Conservation (phyloP, 1,284 basidiomycete genomes). For the Singerocomus inundabilis region DNA sequence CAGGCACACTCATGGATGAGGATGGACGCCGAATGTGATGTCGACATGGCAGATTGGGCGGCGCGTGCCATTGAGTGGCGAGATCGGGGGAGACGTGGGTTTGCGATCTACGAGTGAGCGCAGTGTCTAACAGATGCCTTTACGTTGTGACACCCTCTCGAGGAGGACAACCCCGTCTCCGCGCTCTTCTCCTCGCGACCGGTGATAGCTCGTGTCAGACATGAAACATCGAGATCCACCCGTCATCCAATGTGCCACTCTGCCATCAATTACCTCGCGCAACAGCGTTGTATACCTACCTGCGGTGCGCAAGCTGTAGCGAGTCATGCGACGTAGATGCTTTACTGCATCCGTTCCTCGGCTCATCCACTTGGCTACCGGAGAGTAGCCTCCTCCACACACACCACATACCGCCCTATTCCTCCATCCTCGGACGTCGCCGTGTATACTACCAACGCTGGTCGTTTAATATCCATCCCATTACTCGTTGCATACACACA, state of each 20-base stretch:
- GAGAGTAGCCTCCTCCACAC: not conserved
- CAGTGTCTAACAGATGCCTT: conserved; percentile 1
- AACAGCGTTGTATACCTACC: not conserved
- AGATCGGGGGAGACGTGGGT: conserved; percentile 30
- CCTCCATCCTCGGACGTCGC: conserved; percentile 1
- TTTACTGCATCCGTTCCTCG: not conserved
- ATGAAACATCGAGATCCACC: not conserved
- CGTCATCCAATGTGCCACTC: not conserved
- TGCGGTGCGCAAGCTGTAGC: not conserved
- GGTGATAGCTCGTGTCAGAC: conserved; percentile 14
- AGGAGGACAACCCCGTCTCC: conserved; percentile 23
- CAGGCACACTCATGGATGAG: conserved; percentile 71
- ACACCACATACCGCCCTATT: not conserved
- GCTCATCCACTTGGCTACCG: not conserved
- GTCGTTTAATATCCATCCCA: conserved; percentile 34
- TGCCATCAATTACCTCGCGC: not conserved
- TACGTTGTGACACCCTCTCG: conserved; percentile 12
- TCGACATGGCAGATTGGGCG: conserved; percentile 87
- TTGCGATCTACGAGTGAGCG: conserved; percentile 25
- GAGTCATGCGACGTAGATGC: not conserved
- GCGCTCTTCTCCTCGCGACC: conserved; percentile 25
- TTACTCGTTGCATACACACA: conserved; percentile 13
- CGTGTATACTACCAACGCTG: conserved; percentile 24
- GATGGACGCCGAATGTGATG: conserved; percentile 53
- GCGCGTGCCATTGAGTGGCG: conserved; percentile 54